Base-by-base conservation (phyloP, 2,329 filamentous ascomycete genomes). In the Trichoderma hamatum region DNA sequence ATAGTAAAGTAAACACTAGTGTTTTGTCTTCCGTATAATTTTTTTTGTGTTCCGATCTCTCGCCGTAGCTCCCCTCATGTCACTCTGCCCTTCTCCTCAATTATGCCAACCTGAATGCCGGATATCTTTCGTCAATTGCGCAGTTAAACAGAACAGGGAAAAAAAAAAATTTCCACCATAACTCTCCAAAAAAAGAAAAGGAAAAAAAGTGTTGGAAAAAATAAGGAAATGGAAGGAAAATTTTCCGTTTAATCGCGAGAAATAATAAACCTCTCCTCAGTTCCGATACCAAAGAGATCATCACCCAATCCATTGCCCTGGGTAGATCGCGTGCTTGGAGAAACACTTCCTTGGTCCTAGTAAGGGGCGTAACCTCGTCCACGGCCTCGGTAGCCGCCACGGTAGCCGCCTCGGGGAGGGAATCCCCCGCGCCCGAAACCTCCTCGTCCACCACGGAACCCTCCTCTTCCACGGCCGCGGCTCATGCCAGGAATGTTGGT, bases 401-500 rank as follows among this genome's bases (percentile, higher is more conserved):
- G 84, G 77, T 91, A 92, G 63, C 88, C 89, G 46, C 87, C 86
- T 34, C 63, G 36, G 70, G 86, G 81, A 63, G 83, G 82, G 71
- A 83, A 86, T 49, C 85, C 86, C 55, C 88, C 88, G 56, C 88
- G 82, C 10, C 87, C 84, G 68, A 80, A 80, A 67, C 83, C 82
- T 64, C 86, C 84, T 73, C 86, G 81, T 62, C 69, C 69, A 49
- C 85, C 81, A 16, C 84, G 81, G 73, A 82, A 82, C 13, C 82
- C 83, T 68, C 88, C 87, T 32, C 86, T 85, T 43, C 89, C 89
- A 63, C 92, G 85, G 32, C 94, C 93, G 72, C 95, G 89, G 74
- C 88, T 91, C 93, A 99, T 95, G 70, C 96, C 96, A 1, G 96
- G 96, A 65, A 99, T 85, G 79, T 99, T 99, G 74, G 96, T 99